Percentiles rank a stretch among this genome's conserved stretches.
phyloP scores from a whole-genome alignment of 257 asterid genomes.

The Forsythia suspensa region DNA sequence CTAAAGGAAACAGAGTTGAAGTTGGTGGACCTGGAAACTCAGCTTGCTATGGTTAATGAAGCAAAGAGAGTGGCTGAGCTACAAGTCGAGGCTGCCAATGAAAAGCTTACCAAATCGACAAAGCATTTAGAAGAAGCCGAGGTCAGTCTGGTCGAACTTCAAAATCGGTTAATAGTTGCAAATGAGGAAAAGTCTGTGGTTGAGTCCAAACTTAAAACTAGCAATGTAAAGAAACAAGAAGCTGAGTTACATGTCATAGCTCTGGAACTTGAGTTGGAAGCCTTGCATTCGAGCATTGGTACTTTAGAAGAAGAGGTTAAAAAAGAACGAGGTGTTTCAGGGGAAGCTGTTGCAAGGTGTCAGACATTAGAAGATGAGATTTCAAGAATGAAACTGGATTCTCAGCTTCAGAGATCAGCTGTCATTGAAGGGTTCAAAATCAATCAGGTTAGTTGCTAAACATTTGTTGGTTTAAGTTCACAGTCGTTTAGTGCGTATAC shows the following conservation, averaged over 20 bases:
- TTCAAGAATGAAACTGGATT: slow-evolving; percentile 44
- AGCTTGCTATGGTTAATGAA: slow-evolving; percentile 52
- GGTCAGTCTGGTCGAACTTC: slow-evolving; percentile 31
- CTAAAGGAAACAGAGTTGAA: slow-evolving; percentile 46
- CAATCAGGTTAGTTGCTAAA: slow-evolving; percentile 53
- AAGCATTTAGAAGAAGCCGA: slow-evolving; percentile 54
- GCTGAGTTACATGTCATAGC: slow-evolving; percentile 46
- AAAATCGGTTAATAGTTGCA: slow-evolving; percentile 39
- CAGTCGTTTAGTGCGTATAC: not conserved
- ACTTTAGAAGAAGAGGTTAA: slow-evolving; percentile 43
- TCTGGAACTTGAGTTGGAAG: slow-evolving; percentile 42
- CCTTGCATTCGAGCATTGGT: slow-evolving; percentile 37
- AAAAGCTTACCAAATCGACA: slow-evolving; percentile 38
- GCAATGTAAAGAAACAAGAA: slow-evolving; percentile 40
- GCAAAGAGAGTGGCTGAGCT: slow-evolving; percentile 43
- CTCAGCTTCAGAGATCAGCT: slow-evolving; percentile 49
- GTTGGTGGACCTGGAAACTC: slow-evolving; percentile 39
- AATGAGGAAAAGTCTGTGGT: slow-evolving; percentile 38
- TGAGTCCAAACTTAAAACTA: slow-evolving; percentile 43
- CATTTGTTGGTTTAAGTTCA: not conserved
- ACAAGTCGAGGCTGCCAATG: slow-evolving; percentile 40
- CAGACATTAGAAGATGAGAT: slow-evolving; percentile 47
- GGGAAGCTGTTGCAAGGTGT: slow-evolving; percentile 53
- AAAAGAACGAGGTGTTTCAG: slow-evolving; percentile 42
- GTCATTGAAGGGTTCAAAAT: slow-evolving; percentile 53